Evolutionary conservation across 495 filamentous ascomycete species (phyloP), one percentile per base, ranked within the genome.

Genomic region (Pyrenopolyporus hunteri): DNA sequence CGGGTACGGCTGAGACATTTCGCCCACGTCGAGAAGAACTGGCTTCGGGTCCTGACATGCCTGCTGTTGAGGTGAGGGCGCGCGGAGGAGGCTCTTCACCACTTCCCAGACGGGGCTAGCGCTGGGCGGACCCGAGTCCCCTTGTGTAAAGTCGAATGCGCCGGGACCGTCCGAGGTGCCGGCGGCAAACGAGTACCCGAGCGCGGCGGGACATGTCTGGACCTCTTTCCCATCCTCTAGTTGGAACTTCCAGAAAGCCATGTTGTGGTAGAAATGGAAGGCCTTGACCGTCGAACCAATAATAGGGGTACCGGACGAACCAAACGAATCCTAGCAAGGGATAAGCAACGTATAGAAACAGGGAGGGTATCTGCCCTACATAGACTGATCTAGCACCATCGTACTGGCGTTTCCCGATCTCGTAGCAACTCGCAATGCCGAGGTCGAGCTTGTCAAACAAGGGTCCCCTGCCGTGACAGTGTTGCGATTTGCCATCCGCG

Each of bases 91-190:
- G 37, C 79, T 80, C 17, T 88, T 83, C 9, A 95, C 91, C n/a
- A 89, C 78, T 13, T 78, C 73, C 94, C 94, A 98, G 20, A 98
- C 68, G 2, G 92, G 94, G 51, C 87, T 88, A 35, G 75, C 74
- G 31, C 86, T 81, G 0, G 89, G 88, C 1, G 76, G 72, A 16
- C 85, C 85, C 5, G 85, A 88, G 66, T 90, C 83, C 56, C 86
- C 90, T 70, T 98, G 94, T 14, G 87, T 92, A 73, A 97, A 97
- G 76, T 97, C 94, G 69, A 97, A 96, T 3, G 85, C 85, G 3
- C 94, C 94, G 0, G 93, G 93, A 10, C 94, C 89, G 68, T 98
- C 94, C 0, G 90, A 89, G 1, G 94, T 98, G 20, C 94, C 94
- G 11, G 88, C 94, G 13, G 94, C 94, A 73, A 98, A 98, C 6